phyloP scores from a whole-genome alignment of 805 yeast species.

The Myxozyma mucilagina region DNA sequence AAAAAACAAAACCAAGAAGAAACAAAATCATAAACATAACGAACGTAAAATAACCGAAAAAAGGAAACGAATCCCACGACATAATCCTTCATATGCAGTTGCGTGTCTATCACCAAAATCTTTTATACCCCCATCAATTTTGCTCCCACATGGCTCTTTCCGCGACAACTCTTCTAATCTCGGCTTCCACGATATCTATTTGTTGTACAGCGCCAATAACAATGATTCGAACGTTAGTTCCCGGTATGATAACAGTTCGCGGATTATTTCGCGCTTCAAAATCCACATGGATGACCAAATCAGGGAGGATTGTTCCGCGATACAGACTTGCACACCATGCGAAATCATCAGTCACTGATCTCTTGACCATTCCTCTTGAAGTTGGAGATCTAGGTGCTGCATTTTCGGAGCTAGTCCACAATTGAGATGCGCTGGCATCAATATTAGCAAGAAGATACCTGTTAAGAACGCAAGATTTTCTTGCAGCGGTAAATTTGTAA shows the following conservation, averaged over 20 bases:
- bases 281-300: constrained; percentile 12
- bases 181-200: constrained; percentile 16
- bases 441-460: constrained; percentile 10
- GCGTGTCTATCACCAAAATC: neutral
- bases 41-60: too few relatives aligned
- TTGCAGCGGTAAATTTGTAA: constrained; percentile 1
- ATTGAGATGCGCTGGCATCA: constrained; percentile 6
- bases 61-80: too few relatives aligned
- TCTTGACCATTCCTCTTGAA: neutral
- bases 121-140: too few relatives aligned
- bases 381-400: neutral
- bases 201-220: constrained; percentile 19
- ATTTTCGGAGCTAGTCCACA: neutral
- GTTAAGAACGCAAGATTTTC: constrained; percentile 17
- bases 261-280: constrained; percentile 4
- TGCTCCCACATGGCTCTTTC: constrained; percentile 7
- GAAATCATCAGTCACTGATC: constrained; percentile 10
- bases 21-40: too few relatives aligned
- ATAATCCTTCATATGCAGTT: too few relatives aligned
- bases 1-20: too few relatives aligned
- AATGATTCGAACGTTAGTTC: constrained; percentile 5
- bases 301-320: constrained; percentile 24
- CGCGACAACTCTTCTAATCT: constrained; percentile 3
- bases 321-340: constrained; percentile 23
- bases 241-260: neutral